Conservation (phyloP, 148 eudicot genomes). For the Talinum fruticosum region DNA sequence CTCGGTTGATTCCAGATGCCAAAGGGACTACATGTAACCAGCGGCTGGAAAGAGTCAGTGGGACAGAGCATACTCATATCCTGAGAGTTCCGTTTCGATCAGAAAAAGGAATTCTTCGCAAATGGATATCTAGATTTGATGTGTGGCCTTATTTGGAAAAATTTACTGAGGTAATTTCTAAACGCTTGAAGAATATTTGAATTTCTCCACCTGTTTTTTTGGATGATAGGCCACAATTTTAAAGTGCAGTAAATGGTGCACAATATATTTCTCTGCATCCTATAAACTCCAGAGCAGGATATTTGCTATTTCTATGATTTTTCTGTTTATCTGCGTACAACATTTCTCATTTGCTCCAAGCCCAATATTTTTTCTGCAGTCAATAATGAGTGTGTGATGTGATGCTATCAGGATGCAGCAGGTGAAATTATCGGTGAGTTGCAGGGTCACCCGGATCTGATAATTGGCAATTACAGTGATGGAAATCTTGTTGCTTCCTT, state of each 20-base stretch:
- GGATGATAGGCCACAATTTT: no score
- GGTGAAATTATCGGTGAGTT: slow-evolving; percentile 83
- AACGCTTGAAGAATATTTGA: background rate
- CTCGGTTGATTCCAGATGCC: slow-evolving; percentile 88
- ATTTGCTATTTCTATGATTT: background rate
- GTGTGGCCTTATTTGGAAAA: slow-evolving; percentile 95
- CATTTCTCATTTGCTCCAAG: background rate
- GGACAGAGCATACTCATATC: slow-evolving; percentile 76
- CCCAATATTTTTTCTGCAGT: background rate
- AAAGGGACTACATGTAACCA: slow-evolving; percentile 96
- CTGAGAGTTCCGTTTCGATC: slow-evolving; percentile 90
- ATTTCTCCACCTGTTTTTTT: background rate
- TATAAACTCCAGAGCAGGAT: background rate
- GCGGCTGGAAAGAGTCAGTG: slow-evolving; percentile 77
- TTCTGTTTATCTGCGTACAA: background rate
- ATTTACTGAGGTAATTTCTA: slow-evolving; percentile 65
- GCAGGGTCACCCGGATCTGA: slow-evolving; percentile 82
- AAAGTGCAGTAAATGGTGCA: background rate
- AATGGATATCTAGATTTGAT: slow-evolving; percentile 98
- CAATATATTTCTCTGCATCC: background rate
- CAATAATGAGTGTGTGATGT: slow-evolving; percentile 4
- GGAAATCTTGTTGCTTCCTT: slow-evolving; percentile 94
- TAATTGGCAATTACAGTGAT: slow-evolving; percentile 97
- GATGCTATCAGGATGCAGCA: slow-evolving; percentile 67
- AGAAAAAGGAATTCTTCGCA: slow-evolving; percentile 73